phyloP scores from a whole-genome alignment of 345 rosid species.

The Passiflora organensis region DNA sequence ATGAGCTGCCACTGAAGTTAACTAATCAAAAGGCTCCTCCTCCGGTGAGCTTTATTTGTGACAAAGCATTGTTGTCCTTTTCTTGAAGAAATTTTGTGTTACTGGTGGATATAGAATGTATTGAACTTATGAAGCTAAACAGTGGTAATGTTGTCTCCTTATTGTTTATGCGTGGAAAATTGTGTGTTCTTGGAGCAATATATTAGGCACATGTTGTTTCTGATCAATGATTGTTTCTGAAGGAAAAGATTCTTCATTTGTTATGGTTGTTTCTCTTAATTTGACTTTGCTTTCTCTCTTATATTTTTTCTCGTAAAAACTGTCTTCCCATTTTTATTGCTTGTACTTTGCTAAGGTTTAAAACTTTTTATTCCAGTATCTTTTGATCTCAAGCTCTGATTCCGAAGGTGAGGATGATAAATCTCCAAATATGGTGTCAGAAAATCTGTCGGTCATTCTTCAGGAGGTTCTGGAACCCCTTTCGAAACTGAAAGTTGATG shows the following conservation, averaged over 20 bases:
- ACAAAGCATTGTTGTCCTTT: no score
- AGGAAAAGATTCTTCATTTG: not conserved
- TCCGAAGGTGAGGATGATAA: conserved; percentile 51
- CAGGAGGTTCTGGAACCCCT: conserved; percentile 46
- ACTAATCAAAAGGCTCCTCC: conserved; percentile 44
- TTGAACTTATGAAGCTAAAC: not conserved
- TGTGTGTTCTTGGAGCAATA: no score
- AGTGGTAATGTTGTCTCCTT: not conserved
- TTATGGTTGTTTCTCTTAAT: not conserved
- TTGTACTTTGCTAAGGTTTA: conserved; percentile 7
- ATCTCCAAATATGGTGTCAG: conserved; percentile 14
- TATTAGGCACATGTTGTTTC: no score
- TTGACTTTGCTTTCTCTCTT: not conserved
- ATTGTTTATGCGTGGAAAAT: no score
- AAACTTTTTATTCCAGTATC: conserved; percentile 34
- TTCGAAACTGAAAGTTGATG: conserved; percentile 50
- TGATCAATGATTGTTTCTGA: no score
- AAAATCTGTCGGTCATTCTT: conserved; percentile 20
- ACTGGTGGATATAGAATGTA: not conserved
- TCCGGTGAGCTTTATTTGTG: not conserved
- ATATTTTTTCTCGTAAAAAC: no score
- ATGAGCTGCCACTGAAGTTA: conserved; percentile 54
- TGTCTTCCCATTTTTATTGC: not conserved
- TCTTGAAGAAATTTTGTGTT: no score
- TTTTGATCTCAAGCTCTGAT: conserved; percentile 42